Base-by-base conservation (phyloP, 164 flowering plant species). In the Macadamia tetraphylla region DNA sequence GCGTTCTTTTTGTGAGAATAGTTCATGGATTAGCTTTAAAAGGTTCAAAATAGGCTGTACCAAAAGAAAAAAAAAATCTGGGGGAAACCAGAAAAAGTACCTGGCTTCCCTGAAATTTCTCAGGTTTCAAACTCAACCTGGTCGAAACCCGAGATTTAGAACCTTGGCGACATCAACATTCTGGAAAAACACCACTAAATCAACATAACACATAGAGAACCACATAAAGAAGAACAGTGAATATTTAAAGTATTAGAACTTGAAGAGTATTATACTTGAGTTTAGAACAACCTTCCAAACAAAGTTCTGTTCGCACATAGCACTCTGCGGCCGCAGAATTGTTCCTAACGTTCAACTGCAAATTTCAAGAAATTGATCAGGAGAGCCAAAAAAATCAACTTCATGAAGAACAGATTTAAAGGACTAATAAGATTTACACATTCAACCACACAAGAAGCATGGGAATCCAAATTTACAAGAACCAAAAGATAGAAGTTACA, bases 311-410 rank as follows among this genome's bases (percentile, higher is more conserved):
- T 60, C 96, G 64, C 40, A 78, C 70, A 69, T 84, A 89, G 82
- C 99, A 95, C 71, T 95, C 98, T 74, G 82, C 86, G 62, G 99
- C 94, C 58, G 99, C 99, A 76, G 94, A 95, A 81, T 89, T 95
- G 76, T 95, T 95, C 78, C 99, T 85, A 62, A 83, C 88, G 79
- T 95, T 95, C 78, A 95, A 78, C 99, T 95, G 89, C 69, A 73
- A 63, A 76, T 62, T 66, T 62, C 60, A 72, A 63, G 55, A 29
- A 64, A 68, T 17, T 13, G 3, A 63, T 30, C 15, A 67, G 57
- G 29, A 62, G 1, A 46, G 9, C 1, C 12, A 46, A 8, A 46
- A 46, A 43, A 43, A 11, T 3, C 9, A 46, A 9, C 13, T 46
- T 46, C 51, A 1, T 11, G 13, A 46, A 46, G 13, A 9, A 35